phyloP scores from a whole-genome alignment of 202 grass and related monocot species.

The Carex arenaria region DNA sequence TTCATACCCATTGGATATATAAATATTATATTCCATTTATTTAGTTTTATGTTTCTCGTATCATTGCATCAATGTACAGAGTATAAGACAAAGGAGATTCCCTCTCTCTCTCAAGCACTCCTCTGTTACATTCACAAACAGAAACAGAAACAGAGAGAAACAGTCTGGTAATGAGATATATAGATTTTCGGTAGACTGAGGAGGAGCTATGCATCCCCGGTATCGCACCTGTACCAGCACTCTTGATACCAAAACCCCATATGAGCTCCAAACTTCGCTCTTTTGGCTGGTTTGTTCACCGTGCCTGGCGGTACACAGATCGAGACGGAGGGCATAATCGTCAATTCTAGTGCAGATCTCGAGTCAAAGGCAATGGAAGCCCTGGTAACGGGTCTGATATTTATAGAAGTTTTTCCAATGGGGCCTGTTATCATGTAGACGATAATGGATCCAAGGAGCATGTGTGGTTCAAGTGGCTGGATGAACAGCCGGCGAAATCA shows the following conservation, averaged over 20 bases:
- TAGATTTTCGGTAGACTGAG: conserved; percentile 38
- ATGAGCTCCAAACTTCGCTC: background rate
- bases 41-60: too few species aligned
- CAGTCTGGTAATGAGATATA: too few species aligned
- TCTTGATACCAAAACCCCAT: too few species aligned
- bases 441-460: too few species aligned
- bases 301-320: conserved; percentile 32
- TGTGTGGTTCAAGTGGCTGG: too few species aligned
- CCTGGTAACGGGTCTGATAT: background rate
- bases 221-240: conserved; percentile 34
- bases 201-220: conserved; percentile 29
- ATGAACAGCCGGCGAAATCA: background rate
- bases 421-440: conserved; percentile 34
- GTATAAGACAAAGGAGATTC: too few species aligned
- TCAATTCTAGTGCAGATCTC: conserved; percentile 45
- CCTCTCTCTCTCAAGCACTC: too few species aligned
- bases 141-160: background rate
- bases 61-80: too few species aligned
- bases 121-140: too few species aligned
- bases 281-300: conserved; percentile 19
- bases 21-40: too few species aligned
- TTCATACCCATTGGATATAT: too few species aligned
- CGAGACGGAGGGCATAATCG: conserved; percentile 64
- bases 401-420: conserved; percentile 41
- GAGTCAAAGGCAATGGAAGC: conserved; percentile 38